A percentile compares a stretch with the other conserved stretches of the same genome.
Conservation (phyloP, 495 filamentous ascomycete genomes). For the Terfezia boudieri region DNA sequence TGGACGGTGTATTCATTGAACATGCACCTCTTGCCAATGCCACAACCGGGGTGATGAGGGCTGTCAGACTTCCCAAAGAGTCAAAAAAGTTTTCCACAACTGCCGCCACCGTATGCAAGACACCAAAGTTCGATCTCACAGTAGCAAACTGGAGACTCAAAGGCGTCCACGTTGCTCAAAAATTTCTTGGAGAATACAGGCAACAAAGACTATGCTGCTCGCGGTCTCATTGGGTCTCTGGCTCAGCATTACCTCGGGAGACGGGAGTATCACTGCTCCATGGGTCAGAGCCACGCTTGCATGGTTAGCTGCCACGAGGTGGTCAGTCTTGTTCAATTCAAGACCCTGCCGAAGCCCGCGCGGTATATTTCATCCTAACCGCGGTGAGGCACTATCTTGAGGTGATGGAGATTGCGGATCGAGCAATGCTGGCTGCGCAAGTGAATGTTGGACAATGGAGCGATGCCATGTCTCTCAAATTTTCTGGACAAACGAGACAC, state of each 20-base stretch:
- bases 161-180: neutral
- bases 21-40: no score
- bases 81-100: no score
- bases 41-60: no score
- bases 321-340: conserved; percentile 1
- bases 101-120: neutral
- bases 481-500: neutral
- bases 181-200: neutral
- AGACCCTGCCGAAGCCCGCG: conserved; percentile 6
- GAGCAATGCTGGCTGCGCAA: conserved; percentile 2
- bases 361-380: conserved; percentile 10
- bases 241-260: neutral
- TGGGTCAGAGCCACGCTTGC: neutral
- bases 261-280: neutral
- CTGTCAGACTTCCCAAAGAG: no score
- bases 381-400: conserved; percentile 13
- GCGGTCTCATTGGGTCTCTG: neutral
- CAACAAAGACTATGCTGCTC: neutral
- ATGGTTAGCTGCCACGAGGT: neutral
- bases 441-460: neutral
- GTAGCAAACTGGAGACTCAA: neutral
- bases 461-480: neutral
- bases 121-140: neutral
- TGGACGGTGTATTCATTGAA: no score
- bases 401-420: conserved; percentile 5